Base-by-base conservation (phyloP, 441 rosid genomes). In the Raphanus hybrid region DNA sequence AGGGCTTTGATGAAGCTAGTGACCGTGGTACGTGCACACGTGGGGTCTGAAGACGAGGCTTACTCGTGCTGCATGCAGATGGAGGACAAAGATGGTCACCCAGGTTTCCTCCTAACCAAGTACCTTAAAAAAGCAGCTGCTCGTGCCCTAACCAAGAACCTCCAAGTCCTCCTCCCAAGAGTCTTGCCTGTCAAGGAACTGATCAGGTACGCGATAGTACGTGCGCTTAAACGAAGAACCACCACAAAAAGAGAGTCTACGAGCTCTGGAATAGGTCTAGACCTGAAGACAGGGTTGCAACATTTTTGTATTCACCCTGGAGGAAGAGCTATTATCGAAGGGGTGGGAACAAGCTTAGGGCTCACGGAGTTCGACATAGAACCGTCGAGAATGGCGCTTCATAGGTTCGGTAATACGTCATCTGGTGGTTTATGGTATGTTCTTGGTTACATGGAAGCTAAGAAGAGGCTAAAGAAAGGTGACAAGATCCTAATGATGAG, bases 21-120 rank as follows among this genome's bases (percentile, higher is more conserved):
- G n/a, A 74, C 71, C 58, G 77, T 75, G 0, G 89, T 84, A 0
- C 82, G 97, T 1, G 84, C 89, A n/a, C 90, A 90, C 41, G 55
- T 77, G 0, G 91, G 93, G 0, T 16, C 91, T 0, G 84, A 82
- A 4, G 91, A 92, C 6, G 90, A 87, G 54, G 87, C 97, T 0
- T 87, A 87, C 27, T 70, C 77, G 1, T 86, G 94, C 64, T 88
- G 93, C 79, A 86, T 79, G 0, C 91, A 88, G 34, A 65, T 78
- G 26, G 93, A 87, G 35, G 95, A 92, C 66, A 82, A 77, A 3
- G 76, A 54, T 14, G 97, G 95, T 3, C 67, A 85, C 26, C 65
- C 52, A 20, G 97, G 97, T 0, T 92, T 92, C 69, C 85, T 81
- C 48, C 86, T 92, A 26, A 85, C 86, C 2, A 86, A 76, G 74